A percentile compares a stretch with the other conserved stretches of the same genome.
phyloP scores from a whole-genome alignment of 148 eudicot genomes.

The Pharnaceum exiguum region DNA sequence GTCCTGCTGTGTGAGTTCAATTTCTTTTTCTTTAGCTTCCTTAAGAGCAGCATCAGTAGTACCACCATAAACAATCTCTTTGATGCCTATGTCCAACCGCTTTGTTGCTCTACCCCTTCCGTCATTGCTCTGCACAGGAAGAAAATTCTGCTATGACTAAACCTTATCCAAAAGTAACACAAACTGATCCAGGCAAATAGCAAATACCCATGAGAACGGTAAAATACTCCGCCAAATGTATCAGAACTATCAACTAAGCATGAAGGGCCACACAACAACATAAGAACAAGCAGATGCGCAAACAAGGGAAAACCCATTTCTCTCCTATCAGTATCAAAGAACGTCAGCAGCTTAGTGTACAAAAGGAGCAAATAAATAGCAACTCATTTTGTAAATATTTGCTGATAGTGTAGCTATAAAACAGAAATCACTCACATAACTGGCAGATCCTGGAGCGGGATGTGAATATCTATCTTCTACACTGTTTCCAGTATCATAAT shows the following conservation, averaged over 20 bases:
- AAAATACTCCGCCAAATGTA: neutral
- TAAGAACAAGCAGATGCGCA: neutral
- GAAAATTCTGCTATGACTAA: neutral
- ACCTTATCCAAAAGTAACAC: neutral
- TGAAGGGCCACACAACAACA: neutral
- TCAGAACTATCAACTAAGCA: neutral
- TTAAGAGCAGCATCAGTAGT: slow-evolving; percentile 38
- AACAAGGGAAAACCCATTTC: neutral
- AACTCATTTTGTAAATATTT: neutral
- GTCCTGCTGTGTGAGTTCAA: slow-evolving; percentile 65
- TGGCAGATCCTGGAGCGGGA: slow-evolving; percentile 12
- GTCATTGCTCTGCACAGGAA: slow-evolving; percentile 37
- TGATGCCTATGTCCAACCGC: slow-evolving; percentile 41
- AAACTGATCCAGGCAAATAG: neutral
- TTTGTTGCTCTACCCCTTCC: slow-evolving; percentile 28
- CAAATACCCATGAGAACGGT: too few species aligned
- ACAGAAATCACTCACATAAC: slow-evolving; percentile 41
- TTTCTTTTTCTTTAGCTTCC: slow-evolving; percentile 65
- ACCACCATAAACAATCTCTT: slow-evolving; percentile 45
- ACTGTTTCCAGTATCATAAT: slow-evolving; percentile 32
- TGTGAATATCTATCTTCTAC: slow-evolving; percentile 24
- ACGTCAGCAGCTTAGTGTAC: neutral
- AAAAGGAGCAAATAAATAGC: neutral
- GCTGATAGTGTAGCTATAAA: neutral
- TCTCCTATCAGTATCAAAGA: neutral